Conservation (phyloP, 495 filamentous ascomycete genomes). For the Talaromyces wortmannii region DNA sequence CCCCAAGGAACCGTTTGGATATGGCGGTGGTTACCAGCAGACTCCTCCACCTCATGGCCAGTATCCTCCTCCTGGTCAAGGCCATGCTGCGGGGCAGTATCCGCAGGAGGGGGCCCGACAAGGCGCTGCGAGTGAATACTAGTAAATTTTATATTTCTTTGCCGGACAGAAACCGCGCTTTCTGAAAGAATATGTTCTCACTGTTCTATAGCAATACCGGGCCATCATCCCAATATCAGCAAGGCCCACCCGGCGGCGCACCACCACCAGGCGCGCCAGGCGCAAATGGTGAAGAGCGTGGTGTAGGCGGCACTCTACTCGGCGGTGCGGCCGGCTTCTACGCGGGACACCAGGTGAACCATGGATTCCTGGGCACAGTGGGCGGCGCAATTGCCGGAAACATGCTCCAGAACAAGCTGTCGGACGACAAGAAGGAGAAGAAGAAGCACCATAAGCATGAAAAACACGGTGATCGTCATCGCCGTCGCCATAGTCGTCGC, state of each 20-base stretch:
- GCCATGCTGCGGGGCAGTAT: constrained; percentile 10
- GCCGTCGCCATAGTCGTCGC: constrained; percentile 11
- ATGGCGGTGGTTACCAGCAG: not conserved
- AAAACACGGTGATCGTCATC: constrained; percentile 4
- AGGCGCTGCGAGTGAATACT: constrained; percentile 17
- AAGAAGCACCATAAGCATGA: constrained; percentile 5
- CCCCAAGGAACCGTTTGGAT: constrained; percentile 11
- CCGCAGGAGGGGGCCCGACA: not conserved
- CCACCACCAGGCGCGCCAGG: constrained; percentile 21
- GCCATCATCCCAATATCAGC: constrained; percentile 19
- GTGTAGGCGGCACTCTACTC: constrained; percentile 30
- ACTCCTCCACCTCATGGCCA: constrained; percentile 18
- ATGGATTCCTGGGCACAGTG: constrained; percentile 41
- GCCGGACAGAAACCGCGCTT: constrained; percentile 7
- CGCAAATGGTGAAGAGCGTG: constrained; percentile 30
- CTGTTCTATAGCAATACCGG: too few species aligned
- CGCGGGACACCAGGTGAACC: constrained; percentile 37
- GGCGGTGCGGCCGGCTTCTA: constrained; percentile 42
- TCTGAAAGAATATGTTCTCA: constrained; percentile 1
- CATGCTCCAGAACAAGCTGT: constrained; percentile 8
- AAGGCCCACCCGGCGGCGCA: constrained; percentile 42
- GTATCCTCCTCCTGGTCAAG: constrained; percentile 12
- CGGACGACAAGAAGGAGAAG: not conserved
- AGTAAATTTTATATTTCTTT: constrained; percentile 15
- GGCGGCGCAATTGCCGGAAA: constrained; percentile 44